Evolutionary conservation across 768 basidiomycete genomes (phyloP).

Genomic region (Candolleomyces efflorescens): DNA sequence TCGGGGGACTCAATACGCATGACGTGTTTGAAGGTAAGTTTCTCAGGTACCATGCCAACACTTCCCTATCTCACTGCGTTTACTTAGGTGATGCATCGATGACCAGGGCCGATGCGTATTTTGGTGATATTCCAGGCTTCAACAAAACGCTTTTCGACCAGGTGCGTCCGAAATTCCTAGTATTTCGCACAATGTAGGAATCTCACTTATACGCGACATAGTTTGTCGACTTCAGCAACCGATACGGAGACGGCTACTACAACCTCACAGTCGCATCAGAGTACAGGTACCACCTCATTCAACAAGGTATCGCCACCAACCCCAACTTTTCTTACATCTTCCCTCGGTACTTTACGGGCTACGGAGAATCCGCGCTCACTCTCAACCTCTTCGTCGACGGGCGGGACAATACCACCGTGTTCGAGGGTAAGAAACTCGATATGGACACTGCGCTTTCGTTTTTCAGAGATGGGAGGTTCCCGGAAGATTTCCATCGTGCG

Average conservation of each 20-base stretch:
- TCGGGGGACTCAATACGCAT: slow-evolving; percentile 15
- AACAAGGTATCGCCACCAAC: slow-evolving; percentile 16
- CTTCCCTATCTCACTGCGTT: background rate
- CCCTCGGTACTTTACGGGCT: slow-evolving; percentile 12
- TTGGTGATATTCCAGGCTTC: slow-evolving; percentile 18
- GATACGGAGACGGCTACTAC: slow-evolving; percentile 17
- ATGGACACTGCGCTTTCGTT: slow-evolving; percentile 12
- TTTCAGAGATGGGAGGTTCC: slow-evolving; percentile 14
- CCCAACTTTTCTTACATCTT: slow-evolving; percentile 13
- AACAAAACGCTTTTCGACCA: slow-evolving; percentile 19
- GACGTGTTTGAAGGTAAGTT: slow-evolving; percentile 14
- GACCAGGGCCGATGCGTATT: slow-evolving; percentile 11
- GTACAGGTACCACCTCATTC: slow-evolving; percentile 12
- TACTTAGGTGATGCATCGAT: background rate
- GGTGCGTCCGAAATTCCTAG: too few relatives aligned
- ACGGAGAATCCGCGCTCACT: slow-evolving; percentile 12
- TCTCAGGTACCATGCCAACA: slow-evolving; percentile 2
- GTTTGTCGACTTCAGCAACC: slow-evolving; percentile 12
- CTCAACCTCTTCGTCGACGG: slow-evolving; percentile 15
- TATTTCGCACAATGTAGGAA: too few relatives aligned
- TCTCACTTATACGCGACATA: background rate
- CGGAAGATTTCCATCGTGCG: slow-evolving; percentile 11
- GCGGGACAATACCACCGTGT: background rate
- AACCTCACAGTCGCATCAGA: slow-evolving; percentile 14
- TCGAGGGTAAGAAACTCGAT: slow-evolving; percentile 10